Base-by-base conservation (phyloP, 495 filamentous ascomycete species). In the Penicillium psychrofluorescens region DNA sequence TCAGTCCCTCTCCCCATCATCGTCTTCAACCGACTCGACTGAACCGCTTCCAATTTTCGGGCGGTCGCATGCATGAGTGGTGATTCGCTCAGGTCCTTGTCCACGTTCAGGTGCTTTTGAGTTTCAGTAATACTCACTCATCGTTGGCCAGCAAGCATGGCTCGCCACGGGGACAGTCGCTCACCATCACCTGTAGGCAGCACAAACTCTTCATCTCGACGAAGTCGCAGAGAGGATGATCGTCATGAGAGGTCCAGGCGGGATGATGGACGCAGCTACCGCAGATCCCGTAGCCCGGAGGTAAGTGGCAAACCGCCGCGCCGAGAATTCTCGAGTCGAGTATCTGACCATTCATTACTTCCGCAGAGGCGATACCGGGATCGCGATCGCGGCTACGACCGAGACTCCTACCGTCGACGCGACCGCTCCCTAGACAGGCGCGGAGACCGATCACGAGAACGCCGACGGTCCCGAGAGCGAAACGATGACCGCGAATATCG, bases 171-270 rank as follows among this genome's bases (percentile, higher is more conserved):
- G 81, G 84, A 88, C 81, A 81, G 84, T 80, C 86, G 85, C 85
- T 90, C 86, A 90, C 86, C 86, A 86, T 88, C 86, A 80, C 86
- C 86, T 84, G 83, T 84, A 89, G 86, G 85, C 82, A 88, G 84
- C 75, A 81, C 85, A 60, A 80, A 77, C 67, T 84, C 83, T 67
- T 81, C 83, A 57, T 83, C 83, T 56, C 82, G 79, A 72, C 77
- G 79, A 53, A 70, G 60, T 54, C 84, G 82, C 59, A 80, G 83
- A 76, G 84, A 88, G 62, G 83, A 87, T 64, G 85, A 87, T 62
- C 79, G 84, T 47, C 79, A 78, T 66, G 81, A 87, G 49, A 71
- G 73, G 61, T 72, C 63, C 49, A 72, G 78, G 39, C 72, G 83
- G 49, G 84, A 86, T 62, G 83, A 84, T 64, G 68, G 65, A 35